Base-by-base conservation (phyloP, 2,329 filamentous ascomycete species). In the Microsporum audouinii region DNA sequence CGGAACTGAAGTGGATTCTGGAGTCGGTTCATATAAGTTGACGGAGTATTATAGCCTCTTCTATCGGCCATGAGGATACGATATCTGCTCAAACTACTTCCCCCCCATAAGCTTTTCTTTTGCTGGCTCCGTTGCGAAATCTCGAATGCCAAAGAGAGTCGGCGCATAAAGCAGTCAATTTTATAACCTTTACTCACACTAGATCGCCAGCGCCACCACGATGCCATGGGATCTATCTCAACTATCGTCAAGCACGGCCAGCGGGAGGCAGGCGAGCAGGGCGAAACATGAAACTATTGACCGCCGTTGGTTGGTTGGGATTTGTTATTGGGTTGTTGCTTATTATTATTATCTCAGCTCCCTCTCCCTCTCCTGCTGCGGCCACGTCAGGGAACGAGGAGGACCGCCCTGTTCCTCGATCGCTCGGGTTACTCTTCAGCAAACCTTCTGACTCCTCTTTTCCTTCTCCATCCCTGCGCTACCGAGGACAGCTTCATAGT, bases 271-370 rank as follows among this genome's bases (percentile, higher is more conserved):
- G 51, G 51, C 31, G 51, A 55, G 31, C 51, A 36, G 31, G 17
- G 51, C 51, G 31, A 57, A 43, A 57, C 55, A 39, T 57, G 55
- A 57, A 57, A 57, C 55, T 57, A 43, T 57, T 43, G 34, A 43
- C 39, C 39, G 23, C 17, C 55, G 33, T 57, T 57, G 55, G 55
- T 57, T 57, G 55, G 55, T 43, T 43, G 27, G 27, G 34, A 27
- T 43, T 57, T 27, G 27, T 31, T 41, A 53, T 53, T 53, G 49
- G 49, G 49, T 55, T 55, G 33, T 55, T 55, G 51, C 51, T 55
- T 34, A 34, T 55, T 51, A 43, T 51, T 49, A 33, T 33, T 31
- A 53, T 53, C 31, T 55, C 51, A 55, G 29, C 51, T 36, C 51
- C n/a, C 14, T 7, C 55, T 34, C 53, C 53, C 31, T 12, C 31